Evolutionary conservation across 495 filamentous ascomycete species (phyloP).

Genomic region (Bryoglossum gracile): DNA sequence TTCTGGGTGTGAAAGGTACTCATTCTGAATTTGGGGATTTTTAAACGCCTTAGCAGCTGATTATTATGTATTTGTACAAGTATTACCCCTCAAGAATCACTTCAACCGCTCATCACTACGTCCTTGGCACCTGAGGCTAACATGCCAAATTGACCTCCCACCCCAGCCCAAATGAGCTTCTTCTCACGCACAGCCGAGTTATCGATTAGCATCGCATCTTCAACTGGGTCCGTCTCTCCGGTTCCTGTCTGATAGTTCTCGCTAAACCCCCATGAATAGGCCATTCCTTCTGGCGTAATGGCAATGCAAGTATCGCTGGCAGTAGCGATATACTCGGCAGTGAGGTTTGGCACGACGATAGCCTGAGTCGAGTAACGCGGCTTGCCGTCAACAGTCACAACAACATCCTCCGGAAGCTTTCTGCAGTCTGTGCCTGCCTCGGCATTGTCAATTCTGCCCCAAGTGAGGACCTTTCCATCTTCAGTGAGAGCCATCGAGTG

Average conservation of each 20-base stretch:
- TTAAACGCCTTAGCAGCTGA: too few species aligned
- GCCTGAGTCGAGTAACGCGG: constrained; percentile 53
- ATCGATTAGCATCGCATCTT: constrained; percentile 51
- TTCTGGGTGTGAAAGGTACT: too few species aligned
- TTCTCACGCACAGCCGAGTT: constrained; percentile 52
- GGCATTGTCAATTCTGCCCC: constrained; percentile 60
- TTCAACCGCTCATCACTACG: too few species aligned
- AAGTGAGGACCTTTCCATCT: constrained; percentile 56
- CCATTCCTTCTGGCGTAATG: constrained; percentile 50
- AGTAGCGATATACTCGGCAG: constrained; percentile 35
- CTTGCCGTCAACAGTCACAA: constrained; percentile 41
- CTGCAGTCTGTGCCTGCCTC: constrained; percentile 51
- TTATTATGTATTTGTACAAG: too few species aligned
- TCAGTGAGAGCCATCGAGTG: constrained; percentile 57
- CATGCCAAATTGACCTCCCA: constrained; percentile 61
- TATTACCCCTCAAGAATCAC: too few species aligned
- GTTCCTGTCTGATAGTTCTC: constrained; percentile 61
- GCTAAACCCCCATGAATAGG: constrained; percentile 66
- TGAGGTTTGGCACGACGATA: constrained; percentile 30
- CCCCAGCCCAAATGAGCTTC: constrained; percentile 50
- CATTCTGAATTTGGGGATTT: too few species aligned
- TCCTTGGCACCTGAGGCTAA: too few species aligned
- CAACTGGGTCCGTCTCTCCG: constrained; percentile 50
- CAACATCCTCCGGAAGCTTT: constrained; percentile 43
- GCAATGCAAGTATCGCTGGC: constrained; percentile 56